Evolutionary conservation across 202 grass and related monocot genomes (phyloP).

Genomic region (Musa balbisiana): DNA sequence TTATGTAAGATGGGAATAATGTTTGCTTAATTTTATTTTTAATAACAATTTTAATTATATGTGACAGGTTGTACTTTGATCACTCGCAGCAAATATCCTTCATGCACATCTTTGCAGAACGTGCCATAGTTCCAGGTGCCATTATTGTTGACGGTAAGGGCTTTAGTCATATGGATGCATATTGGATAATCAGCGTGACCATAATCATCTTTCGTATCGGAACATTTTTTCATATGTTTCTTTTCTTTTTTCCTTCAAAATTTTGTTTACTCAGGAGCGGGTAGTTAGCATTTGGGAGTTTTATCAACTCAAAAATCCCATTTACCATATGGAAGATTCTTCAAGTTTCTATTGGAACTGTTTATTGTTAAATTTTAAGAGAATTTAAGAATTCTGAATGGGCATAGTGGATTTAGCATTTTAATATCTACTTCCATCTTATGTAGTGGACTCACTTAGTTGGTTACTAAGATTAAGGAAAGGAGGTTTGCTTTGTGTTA

Average conservation of each 20-base stretch:
- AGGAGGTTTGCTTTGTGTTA: too few species aligned
- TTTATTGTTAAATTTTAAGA: neutral
- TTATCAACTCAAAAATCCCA: neutral
- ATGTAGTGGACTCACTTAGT: too few species aligned
- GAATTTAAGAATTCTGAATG: too few species aligned
- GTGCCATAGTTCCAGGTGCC: conserved; percentile 58
- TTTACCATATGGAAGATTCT: neutral
- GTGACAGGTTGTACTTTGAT: conserved; percentile 41
- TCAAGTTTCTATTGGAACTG: neutral
- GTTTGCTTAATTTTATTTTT: neutral
- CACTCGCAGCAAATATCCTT: conserved; percentile 48
- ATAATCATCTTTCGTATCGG: neutral
- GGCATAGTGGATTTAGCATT: too few species aligned
- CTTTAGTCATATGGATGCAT: neutral
- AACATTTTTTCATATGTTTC: too few species aligned
- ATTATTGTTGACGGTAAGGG: conserved; percentile 68
- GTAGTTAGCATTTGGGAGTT: neutral
- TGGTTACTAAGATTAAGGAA: too few species aligned
- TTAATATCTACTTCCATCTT: neutral
- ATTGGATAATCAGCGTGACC: neutral
- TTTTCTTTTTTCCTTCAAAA: too few species aligned
- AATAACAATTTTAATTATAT: neutral
- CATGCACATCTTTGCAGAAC: conserved; percentile 53
- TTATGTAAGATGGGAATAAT: neutral
- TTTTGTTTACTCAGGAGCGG: neutral